These are phyloP conservation scores for Ammopiptanthus mongolicus DNA, from an alignment of 306 rosid genomes.

Conservation along the genomic window DNA sequence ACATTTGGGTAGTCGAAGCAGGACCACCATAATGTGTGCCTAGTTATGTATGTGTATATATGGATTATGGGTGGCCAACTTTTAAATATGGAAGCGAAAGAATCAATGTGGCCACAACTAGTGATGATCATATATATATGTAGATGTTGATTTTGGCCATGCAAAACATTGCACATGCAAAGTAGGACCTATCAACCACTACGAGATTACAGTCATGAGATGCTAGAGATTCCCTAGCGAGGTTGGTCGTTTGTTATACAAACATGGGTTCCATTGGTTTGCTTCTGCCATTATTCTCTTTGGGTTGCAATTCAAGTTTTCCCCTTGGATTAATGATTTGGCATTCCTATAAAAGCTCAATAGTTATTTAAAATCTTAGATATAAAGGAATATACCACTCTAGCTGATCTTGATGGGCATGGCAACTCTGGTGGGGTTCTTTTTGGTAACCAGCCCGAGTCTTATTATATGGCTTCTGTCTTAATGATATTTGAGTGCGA, in stretches of 20 bases:
- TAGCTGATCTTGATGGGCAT: neutral
- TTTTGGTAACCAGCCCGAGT: constrained; percentile 14
- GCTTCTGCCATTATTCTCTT: neutral
- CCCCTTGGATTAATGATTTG: neutral
- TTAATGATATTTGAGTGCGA: neutral
- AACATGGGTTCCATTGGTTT: constrained; percentile 22
- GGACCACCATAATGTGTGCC: constrained; percentile 18
- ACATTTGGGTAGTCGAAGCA: neutral
- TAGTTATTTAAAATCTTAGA: neutral
- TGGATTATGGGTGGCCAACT: neutral
- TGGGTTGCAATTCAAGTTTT: neutral
- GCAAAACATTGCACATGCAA: constrained; percentile 9
- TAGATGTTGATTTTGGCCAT: constrained; percentile 11
- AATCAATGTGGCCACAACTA: neutral
- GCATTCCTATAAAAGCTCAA: neutral
- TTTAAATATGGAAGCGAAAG: neutral
- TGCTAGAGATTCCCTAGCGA: neutral
- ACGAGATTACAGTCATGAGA: neutral
- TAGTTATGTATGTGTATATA: neutral
- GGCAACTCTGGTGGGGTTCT: neutral
- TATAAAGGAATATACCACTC: neutral
- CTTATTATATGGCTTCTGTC: neutral
- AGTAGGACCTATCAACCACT: constrained; percentile 22
- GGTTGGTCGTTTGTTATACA: constrained; percentile 8
- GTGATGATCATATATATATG: constrained; percentile 3